Percentiles rank a stretch among this genome's conserved stretches.
Evolutionary conservation across 2,329 filamentous ascomycete genomes (phyloP).

Genomic region (Magnaporthiopsis incrustans): DNA sequence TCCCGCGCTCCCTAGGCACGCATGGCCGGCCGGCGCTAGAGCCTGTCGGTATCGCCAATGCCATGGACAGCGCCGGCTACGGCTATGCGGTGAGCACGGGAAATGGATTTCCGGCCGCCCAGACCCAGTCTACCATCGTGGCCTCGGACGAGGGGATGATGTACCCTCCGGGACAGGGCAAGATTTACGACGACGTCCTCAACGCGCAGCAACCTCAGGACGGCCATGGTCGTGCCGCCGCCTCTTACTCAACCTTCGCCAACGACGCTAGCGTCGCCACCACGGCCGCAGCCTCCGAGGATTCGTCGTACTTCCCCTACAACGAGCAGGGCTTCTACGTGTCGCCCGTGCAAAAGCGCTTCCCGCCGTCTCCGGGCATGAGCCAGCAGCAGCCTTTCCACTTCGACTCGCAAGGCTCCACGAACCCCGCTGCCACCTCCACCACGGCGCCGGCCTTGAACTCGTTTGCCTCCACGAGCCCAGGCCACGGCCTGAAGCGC

Average conservation of each 20-base stretch:
- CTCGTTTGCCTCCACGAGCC: not conserved
- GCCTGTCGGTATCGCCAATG: not conserved
- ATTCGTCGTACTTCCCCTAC: not conserved
- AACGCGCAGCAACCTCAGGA: not conserved
- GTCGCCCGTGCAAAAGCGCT: slow-evolving; percentile 1
- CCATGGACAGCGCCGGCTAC: not conserved
- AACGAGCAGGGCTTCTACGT: slow-evolving; percentile 8
- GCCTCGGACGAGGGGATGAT: not conserved
- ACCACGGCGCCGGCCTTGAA: not conserved
- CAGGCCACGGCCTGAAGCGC: not conserved
- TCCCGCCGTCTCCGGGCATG: not conserved
- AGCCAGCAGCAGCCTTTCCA: not conserved
- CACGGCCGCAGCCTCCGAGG: not conserved
- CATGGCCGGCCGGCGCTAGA: not conserved
- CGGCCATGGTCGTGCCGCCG: not conserved
- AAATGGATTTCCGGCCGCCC: not conserved
- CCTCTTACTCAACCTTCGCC: not conserved
- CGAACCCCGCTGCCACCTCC: not conserved
- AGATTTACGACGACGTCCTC: slow-evolving; percentile 1
- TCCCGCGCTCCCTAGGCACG: not conserved
- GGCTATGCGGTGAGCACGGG: not conserved
- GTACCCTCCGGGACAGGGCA: not conserved
- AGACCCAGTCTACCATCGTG: not conserved
- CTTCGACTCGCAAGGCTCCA: not conserved
- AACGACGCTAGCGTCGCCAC: not conserved